Evolutionary conservation across 805 yeast species (phyloP), one percentile per base, ranked within the genome.

Genomic region (Komagataella ulmi): DNA sequence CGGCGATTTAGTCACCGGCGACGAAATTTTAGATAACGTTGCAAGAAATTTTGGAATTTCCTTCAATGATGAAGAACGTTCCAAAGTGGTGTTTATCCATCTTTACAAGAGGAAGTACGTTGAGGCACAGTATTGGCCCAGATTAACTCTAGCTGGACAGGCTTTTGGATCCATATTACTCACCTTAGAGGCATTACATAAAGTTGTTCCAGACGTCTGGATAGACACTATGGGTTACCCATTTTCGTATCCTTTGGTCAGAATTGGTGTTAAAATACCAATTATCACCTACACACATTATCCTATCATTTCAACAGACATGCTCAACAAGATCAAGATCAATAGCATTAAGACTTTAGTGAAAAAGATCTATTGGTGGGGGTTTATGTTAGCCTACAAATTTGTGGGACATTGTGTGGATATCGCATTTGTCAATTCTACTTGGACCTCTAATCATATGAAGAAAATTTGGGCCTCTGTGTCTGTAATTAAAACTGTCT

Each of bases 221-320:
- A 74, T 93, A 43, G 99, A 93, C 61, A 90, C 99, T 1, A 83
- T 88, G 77, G 99, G 99, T 0, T 80, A 86, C 51, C 97, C 99
- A 3, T 93, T 91, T 53, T 70, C 84, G 21, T 91, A 89, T 64
- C 86, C 88, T 1, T 61, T 84, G 19, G 80, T 86, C 0, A 64
- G 74, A 19, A 61, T 70, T 56, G 66, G 79, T 48, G 71, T 86
- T 44, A 74, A 75, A 54, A 69, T 88, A 24, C 99, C 99, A 0
- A 76, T 93, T 24, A 68, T 85, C 21, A 80, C 96, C 0, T 93
- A 93, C 61, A 87, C 88, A n/a, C 99, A 93, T 67, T 93, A 86
- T 69, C 99, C 99, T 1, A 79, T 90, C 17, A 81, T 93, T 40
- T 95, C 95, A 46, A 67, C 71, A 24, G 98, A 91, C 58, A 93